Evolutionary conservation across 768 basidiomycete species (phyloP).

Genomic region (Lentinula sp.): DNA sequence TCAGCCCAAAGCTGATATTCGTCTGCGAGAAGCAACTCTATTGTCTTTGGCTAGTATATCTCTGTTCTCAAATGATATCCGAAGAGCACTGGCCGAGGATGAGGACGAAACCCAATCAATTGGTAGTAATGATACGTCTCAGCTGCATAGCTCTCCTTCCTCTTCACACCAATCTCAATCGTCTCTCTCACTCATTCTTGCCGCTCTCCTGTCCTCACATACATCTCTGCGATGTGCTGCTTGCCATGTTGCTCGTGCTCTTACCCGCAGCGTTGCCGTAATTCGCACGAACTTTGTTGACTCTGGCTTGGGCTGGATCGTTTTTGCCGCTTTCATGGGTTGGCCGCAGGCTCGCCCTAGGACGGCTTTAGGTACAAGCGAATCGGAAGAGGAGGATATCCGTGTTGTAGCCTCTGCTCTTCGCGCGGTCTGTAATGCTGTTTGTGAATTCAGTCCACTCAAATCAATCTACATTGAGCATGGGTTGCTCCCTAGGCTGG

Average conservation of each 20-base stretch:
- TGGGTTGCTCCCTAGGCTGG: conserved; percentile 60
- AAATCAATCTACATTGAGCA: conserved; percentile 64
- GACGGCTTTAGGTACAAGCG: conserved; percentile 11
- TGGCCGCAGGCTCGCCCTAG: conserved; percentile 6
- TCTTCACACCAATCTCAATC: not conserved
- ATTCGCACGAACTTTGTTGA: conserved; percentile 84
- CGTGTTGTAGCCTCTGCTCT: conserved; percentile 69
- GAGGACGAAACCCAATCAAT: conserved; percentile 35
- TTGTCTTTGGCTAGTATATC: conserved; percentile 68
- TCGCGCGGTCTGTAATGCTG: conserved; percentile 77
- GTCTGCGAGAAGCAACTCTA: conserved; percentile 72
- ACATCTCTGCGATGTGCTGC: conserved; percentile 80
- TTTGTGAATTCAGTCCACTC: conserved; percentile 82
- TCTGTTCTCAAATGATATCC: conserved; percentile 67
- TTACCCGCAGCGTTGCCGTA: conserved; percentile 75
- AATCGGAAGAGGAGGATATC: conserved; percentile 45
- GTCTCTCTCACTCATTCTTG: conserved; percentile 41
- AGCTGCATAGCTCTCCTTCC: not conserved
- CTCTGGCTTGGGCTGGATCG: conserved; percentile 65
- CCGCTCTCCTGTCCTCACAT: conserved; percentile 52
- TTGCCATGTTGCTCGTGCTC: conserved; percentile 78
- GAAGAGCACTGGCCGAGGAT: conserved; percentile 59
- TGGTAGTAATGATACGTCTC: conserved; percentile 13
- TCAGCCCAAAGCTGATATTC: conserved; percentile 51
- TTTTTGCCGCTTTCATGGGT: conserved; percentile 51